A percentile compares a stretch with the other conserved stretches of the same genome.
These are phyloP conservation scores for Sarocladium kiliense DNA, from an alignment of 2,329 filamentous ascomycete species.

Conservation along the genomic window DNA sequence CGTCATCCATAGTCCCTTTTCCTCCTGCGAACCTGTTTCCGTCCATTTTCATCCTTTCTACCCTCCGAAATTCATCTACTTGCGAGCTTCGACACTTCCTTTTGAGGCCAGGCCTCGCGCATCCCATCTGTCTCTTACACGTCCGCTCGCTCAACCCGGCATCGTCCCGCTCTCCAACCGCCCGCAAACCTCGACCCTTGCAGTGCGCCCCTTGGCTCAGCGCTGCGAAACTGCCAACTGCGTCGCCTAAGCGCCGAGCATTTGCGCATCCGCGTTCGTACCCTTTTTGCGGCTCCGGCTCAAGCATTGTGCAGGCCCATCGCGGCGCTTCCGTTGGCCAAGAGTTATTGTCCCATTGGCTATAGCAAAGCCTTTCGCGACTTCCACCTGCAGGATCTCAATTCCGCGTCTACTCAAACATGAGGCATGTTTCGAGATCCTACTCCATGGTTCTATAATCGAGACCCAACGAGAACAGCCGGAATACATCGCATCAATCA, in stretches of 20 bases:
- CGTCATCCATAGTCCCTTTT: not conserved
- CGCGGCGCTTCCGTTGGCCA: not conserved
- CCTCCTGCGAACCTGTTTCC: not conserved
- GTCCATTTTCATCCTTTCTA: not conserved
- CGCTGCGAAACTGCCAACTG: not conserved
- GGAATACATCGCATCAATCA: not conserved
- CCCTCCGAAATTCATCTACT: slow-evolving; percentile 6
- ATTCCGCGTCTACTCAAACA: slow-evolving; percentile 7
- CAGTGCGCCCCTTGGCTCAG: not conserved
- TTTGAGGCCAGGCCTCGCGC: not conserved
- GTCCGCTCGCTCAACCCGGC: not conserved
- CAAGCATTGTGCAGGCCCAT: not conserved
- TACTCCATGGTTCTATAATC: slow-evolving; percentile 2
- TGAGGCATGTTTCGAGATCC: slow-evolving; percentile 6
- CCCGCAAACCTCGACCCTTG: not conserved
- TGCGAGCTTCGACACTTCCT: not conserved
- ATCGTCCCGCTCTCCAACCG: not conserved
- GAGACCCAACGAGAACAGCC: not conserved
- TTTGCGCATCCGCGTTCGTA: not conserved
- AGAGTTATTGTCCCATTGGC: not conserved
- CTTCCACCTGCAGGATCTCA: not conserved
- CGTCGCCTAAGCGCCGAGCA: not conserved
- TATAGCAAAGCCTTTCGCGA: not conserved
- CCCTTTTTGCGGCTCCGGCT: not conserved
- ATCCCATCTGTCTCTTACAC: slow-evolving; percentile 6